phyloP scores from a whole-genome alignment of 2,329 filamentous ascomycete species.

The Trematosphaeria pertusa region DNA sequence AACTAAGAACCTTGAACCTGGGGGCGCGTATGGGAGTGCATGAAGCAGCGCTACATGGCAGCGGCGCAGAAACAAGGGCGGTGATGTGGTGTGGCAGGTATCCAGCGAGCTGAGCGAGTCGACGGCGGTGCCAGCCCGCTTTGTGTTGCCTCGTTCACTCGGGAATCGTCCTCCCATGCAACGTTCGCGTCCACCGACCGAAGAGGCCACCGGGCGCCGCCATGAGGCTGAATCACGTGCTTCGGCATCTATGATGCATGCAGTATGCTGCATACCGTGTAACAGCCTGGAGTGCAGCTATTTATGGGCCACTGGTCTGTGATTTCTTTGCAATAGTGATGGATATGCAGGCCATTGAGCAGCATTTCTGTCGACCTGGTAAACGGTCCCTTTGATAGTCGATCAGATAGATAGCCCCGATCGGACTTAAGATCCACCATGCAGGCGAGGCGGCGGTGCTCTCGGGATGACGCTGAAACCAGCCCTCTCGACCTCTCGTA shows the following conservation, averaged over 20 bases:
- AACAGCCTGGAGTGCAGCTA: not conserved
- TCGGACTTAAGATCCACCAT: not conserved
- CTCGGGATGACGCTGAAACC: conserved; percentile 15
- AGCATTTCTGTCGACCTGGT: too few relatives aligned
- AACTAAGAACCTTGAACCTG: too few relatives aligned
- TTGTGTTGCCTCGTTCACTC: not conserved
- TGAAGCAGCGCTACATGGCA: conserved; percentile 2
- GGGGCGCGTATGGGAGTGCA: too few relatives aligned
- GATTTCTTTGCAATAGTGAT: too few relatives aligned
- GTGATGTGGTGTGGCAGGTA: not conserved
- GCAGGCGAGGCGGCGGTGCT: conserved; percentile 1
- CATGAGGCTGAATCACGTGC: conserved; percentile 5
- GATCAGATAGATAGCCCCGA: conserved; percentile 3
- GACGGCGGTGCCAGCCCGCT: conserved; percentile 1
- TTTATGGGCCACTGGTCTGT: too few relatives aligned
- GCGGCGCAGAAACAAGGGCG: not conserved
- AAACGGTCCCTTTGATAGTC: too few relatives aligned
- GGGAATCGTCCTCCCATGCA: too few relatives aligned
- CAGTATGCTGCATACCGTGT: not conserved
- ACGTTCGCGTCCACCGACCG: too few relatives aligned
- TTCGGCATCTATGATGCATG: not conserved
- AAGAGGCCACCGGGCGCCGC: not conserved
- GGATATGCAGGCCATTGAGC: too few relatives aligned
- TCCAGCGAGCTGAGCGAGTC: conserved; percentile 3
- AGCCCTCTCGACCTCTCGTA: conserved; percentile 5